These are phyloP conservation scores for Suhomyces ambrosiae DNA, from an alignment of 1,139 yeast species.

Conservation along the genomic window DNA sequence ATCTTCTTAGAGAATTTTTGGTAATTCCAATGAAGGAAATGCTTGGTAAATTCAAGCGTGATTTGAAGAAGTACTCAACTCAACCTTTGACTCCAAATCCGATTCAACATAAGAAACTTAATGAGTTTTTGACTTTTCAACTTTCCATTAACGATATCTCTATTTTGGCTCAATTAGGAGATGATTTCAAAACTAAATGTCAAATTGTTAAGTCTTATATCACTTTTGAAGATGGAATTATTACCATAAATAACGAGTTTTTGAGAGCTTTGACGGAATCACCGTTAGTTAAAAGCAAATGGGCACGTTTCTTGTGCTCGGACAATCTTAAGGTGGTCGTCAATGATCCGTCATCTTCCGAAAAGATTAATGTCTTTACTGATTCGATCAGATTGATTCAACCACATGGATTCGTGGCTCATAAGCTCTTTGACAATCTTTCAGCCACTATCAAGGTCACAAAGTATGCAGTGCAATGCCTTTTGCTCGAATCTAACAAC, in stretches of 20 bases:
- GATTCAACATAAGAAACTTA: conserved; percentile 4
- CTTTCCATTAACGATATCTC: conserved; percentile 29
- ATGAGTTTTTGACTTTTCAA: conserved; percentile 19
- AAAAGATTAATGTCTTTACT: conserved; percentile 25
- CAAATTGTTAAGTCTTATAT: conserved; percentile 40
- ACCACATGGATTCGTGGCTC: conserved; percentile 59
- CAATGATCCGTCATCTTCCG: conserved; percentile 19
- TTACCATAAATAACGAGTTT: conserved; percentile 33
- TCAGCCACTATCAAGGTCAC: conserved; percentile 55
- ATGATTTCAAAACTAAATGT: conserved; percentile 49
- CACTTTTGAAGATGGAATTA: conserved; percentile 19
- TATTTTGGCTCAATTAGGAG: conserved; percentile 38
- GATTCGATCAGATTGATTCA: conserved; percentile 41
- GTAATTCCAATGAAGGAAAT: conserved; percentile 36
- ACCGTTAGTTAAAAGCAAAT: conserved; percentile 46
- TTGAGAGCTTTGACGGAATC: conserved; percentile 56
- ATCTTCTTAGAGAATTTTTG: conserved; percentile 51
- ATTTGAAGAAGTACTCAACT: conserved; percentile 23
- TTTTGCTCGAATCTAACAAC: conserved; percentile 33
- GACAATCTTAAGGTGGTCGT: conserved; percentile 35
- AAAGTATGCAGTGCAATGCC: conserved; percentile 54
- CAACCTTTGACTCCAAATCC: conserved; percentile 11
- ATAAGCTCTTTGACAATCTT: conserved; percentile 62
- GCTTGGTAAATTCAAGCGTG: conserved; percentile 27
- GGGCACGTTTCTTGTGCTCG: conserved; percentile 54